Base-by-base conservation (phyloP, 306 rosid species). In the Astragalus membranaceus region DNA sequence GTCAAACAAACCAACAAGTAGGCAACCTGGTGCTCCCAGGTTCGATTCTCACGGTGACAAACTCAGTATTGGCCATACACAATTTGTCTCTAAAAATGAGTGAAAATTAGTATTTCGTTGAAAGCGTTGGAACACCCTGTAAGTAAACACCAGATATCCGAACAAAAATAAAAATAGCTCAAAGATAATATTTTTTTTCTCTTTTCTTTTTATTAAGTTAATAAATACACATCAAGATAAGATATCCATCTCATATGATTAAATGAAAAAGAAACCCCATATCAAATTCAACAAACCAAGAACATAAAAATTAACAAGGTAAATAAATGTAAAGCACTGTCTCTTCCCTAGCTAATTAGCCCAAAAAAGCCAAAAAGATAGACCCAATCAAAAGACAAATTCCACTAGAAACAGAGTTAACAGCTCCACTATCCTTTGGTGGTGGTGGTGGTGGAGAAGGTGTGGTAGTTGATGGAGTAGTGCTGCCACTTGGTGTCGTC, bases 311-410 rank as follows among this genome's bases (percentile, higher is more conserved):
- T 29, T 39, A 62, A 41, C 14, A 30, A 10, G 10, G 13, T 30
- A 1, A 11, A 43, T 15, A 3, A 36, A 59, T 15, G 1, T 26
- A 39, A 36, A 30, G 95, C 92, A 88, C 88, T 91, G 90, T 79
- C 92, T 85, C 90, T 85, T 55, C 80, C 92, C 97, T 86, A 82
- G 43, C 43, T 39, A 39, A 6, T 26, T 26, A 26, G 83, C 80
- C 61, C 81, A 71, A 79, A 68, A 78, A 59, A 8, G 63, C 82
- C 73, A 85, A 36, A 58, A 80, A 29, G 56, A 75, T 76, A 43
- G 80, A 52, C 23, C 87, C 90, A 56, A 86, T 14, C 67, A 83
- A 66, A 8, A 69, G 47, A 1, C 8, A 71, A 76, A 86, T 52
- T 29, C 51, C 53, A 49, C 59, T 12, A 0, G 77, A 63, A 72